A percentile compares a stretch with the other conserved stretches of the same genome.
Conservation (phyloP, 2,329 filamentous ascomycete genomes). For the Escovopsis sp. region DNA sequence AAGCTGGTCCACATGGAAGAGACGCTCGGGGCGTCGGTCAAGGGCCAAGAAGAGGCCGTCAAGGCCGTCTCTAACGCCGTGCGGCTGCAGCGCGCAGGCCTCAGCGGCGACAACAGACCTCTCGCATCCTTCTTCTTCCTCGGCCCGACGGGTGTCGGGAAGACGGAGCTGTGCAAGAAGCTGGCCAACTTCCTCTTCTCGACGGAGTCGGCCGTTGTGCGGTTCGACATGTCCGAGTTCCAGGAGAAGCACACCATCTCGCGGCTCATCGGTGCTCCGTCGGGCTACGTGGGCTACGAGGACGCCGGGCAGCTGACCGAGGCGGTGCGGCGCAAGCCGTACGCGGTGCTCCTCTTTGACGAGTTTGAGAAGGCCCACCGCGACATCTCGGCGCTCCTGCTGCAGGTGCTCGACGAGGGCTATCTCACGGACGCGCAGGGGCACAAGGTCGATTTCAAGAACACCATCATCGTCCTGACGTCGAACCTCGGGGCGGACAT, state of each 20-base stretch:
- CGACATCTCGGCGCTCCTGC: slow-evolving; percentile 79
- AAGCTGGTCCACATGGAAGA: slow-evolving; percentile 96
- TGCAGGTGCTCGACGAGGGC: slow-evolving; percentile 92
- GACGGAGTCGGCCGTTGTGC: slow-evolving; percentile 75
- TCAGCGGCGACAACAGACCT: slow-evolving; percentile 82
- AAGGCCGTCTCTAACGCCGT: slow-evolving; percentile 86
- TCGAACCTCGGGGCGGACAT: slow-evolving; percentile 91
- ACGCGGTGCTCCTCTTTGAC: slow-evolving; percentile 87
- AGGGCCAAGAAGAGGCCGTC: slow-evolving; percentile 88
- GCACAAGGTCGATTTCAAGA: slow-evolving; percentile 91
- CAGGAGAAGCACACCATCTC: slow-evolving; percentile 96
- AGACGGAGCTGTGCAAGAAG: slow-evolving; percentile 95
- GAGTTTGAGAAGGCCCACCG: slow-evolving; percentile 97
- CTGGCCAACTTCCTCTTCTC: slow-evolving; percentile 88
- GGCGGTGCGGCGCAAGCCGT: slow-evolving; percentile 86
- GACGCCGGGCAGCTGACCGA: slow-evolving; percentile 94
- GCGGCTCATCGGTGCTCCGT: slow-evolving; percentile 79
- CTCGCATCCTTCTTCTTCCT: slow-evolving; percentile 96
- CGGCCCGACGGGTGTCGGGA: slow-evolving; percentile 89
- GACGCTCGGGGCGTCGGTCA: slow-evolving; percentile 64
- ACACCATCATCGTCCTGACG: slow-evolving; percentile 91
- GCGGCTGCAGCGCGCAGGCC: slow-evolving; percentile 78
- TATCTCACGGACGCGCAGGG: slow-evolving; percentile 92
- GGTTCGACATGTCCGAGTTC: slow-evolving; percentile 97
- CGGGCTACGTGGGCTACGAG: slow-evolving; percentile 92